Evolutionary conservation across 495 filamentous ascomycete species (phyloP).

Genomic region (Xylaria castorea): DNA sequence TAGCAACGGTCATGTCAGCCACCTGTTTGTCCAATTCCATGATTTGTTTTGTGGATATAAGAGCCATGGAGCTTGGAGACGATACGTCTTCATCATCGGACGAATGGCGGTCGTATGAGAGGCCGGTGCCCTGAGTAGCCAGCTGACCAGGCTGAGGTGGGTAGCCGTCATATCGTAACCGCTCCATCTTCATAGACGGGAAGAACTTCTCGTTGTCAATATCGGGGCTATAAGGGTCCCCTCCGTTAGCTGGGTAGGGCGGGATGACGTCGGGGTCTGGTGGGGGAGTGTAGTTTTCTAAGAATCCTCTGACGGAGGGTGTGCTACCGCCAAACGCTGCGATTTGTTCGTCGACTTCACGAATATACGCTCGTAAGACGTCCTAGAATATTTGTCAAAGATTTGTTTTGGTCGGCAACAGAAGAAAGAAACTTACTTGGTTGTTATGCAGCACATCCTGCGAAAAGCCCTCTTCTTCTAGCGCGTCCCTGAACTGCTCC

Average conservation of each 20-base stretch:
- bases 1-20: conserved; percentile 39
- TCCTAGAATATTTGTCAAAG: conserved; percentile 48
- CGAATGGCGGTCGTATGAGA: conserved; percentile 45
- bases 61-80: conserved; percentile 37
- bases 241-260: conserved; percentile 38
- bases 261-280: conserved; percentile 24
- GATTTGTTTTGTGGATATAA: conserved; percentile 56
- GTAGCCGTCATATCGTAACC: conserved; percentile 40
- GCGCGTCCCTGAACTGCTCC: conserved; percentile 59
- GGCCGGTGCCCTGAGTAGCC: conserved; percentile 27
- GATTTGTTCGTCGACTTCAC: conserved; percentile 54
- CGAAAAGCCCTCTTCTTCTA: conserved; percentile 60
- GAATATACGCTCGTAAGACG: conserved; percentile 61
- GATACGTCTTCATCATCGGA: conserved; percentile 43
- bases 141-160: conserved; percentile 8
- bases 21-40: conserved; percentile 47
- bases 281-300: conserved; percentile 39
- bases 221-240: conserved; percentile 35
- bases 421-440: conserved; percentile 46
- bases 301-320: conserved; percentile 50
- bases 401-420: conserved; percentile 25
- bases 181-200: conserved; percentile 46
- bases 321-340: conserved; percentile 42
- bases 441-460: conserved; percentile 56
- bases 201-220: conserved; percentile 51